Percentiles rank a stretch among this genome's conserved stretches.
Conservation (phyloP, 257 asterid genomes). For the Ligustrum vulgare region DNA sequence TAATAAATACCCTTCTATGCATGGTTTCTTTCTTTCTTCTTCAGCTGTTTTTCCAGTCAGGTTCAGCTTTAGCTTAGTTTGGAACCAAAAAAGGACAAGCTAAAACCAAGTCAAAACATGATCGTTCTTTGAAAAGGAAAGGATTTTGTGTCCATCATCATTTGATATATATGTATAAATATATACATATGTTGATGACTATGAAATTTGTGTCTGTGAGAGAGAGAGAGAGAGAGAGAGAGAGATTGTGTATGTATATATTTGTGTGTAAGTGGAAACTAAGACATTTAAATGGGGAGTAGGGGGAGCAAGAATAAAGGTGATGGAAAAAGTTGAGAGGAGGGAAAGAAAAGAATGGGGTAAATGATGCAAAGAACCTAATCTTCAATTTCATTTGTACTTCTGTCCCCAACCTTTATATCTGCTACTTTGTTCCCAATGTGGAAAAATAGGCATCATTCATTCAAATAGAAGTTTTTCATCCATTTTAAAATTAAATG, state of each 20-base stretch:
- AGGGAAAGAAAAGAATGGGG: conserved; percentile 30
- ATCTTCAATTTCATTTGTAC: not conserved
- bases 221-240: conserved; percentile 17
- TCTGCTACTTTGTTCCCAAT: not conserved
- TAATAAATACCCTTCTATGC: conserved; percentile 33
- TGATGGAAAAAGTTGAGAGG: conserved; percentile 31
- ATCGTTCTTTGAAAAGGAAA: conserved; percentile 37
- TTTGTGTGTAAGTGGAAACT: conserved; percentile 22
- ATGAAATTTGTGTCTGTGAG: conserved; percentile 4
- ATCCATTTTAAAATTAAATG: no score
- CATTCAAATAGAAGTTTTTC: no score
- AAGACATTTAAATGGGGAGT: conserved; percentile 29
- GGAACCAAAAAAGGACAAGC: conserved; percentile 25
- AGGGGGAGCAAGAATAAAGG: conserved; percentile 27
- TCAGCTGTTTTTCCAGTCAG: conserved; percentile 6
- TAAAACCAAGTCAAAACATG: conserved; percentile 36
- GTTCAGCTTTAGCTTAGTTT: conserved; percentile 21
- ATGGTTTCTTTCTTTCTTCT: conserved; percentile 30
- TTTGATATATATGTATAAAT: conserved; percentile 22
- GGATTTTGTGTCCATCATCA: conserved; percentile 29
- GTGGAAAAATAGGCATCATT: no score
- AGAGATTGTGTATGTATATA: not conserved
- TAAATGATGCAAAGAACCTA: not conserved
- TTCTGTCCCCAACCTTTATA: not conserved
- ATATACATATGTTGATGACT: conserved; percentile 15